phyloP scores from a whole-genome alignment of 2,329 filamentous ascomycete genomes.

The Thelonectria blattea region DNA sequence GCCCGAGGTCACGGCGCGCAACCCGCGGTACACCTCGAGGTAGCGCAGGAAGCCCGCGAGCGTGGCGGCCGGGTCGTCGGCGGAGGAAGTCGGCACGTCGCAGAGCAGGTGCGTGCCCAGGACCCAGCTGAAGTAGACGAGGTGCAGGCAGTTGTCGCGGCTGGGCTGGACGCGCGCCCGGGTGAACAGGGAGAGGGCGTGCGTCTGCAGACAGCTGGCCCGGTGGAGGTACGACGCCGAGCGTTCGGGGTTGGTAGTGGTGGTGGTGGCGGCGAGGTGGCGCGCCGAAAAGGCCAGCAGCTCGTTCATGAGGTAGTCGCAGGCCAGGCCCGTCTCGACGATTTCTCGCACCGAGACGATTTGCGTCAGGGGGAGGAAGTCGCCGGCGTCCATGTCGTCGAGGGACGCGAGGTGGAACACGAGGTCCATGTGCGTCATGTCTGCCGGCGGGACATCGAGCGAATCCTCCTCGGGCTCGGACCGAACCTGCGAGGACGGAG shows the following conservation, averaged over 20 bases:
- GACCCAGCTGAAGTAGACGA: constrained; percentile 3
- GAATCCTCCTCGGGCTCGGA: not conserved
- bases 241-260: not conserved
- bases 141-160: not conserved
- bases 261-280: not conserved
- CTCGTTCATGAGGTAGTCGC: constrained; percentile 5
- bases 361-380: not conserved
- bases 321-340: not conserved
- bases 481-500: not conserved
- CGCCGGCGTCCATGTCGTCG: not conserved
- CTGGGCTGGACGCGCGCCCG: not conserved
- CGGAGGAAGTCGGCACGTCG: not conserved
- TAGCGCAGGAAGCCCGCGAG: constrained; percentile 1
- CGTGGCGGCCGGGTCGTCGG: not conserved
- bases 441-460: not conserved
- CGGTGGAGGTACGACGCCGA: not conserved
- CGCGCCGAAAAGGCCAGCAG: constrained; percentile 4
- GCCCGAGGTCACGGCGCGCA: not conserved
- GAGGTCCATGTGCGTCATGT: not conserved
- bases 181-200: not conserved
- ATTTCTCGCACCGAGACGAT: not conserved
- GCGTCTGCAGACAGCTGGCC: not conserved
- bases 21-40: constrained; percentile 6
- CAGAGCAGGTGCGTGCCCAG: constrained; percentile 3
- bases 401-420: not conserved